These are phyloP conservation scores for Colletotrichum sp. DNA, from an alignment of 2,329 filamentous ascomycete genomes.

Conservation along the genomic window DNA sequence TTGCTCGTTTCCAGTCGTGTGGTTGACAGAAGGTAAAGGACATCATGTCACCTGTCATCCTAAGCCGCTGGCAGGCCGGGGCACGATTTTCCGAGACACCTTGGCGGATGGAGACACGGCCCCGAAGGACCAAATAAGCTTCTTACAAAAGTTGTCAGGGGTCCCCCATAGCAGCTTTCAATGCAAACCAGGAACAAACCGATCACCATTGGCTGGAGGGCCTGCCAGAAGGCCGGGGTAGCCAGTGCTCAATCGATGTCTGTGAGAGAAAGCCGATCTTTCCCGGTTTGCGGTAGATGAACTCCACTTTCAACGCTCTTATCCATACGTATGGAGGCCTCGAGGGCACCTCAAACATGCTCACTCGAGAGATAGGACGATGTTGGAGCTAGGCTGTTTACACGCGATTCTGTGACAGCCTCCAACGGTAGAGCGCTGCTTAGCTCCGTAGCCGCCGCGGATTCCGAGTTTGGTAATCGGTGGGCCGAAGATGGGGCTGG, in stretches of 20 bases:
- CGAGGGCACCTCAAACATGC: slow-evolving; percentile 9
- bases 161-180: neutral
- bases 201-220: neutral
- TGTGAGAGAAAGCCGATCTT: neutral
- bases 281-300: slow-evolving; percentile 14
- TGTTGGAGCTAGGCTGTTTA: neutral
- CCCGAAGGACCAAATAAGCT: slow-evolving; percentile 2
- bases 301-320: neutral
- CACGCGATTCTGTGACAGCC: neutral
- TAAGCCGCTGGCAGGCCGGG: neutral
- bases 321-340: neutral
- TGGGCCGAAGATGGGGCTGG: neutral
- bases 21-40: neutral
- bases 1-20: neutral
- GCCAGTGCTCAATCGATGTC: neutral
- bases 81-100: neutral
- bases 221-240: neutral
- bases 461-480: neutral
- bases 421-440: neutral
- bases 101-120: neutral
- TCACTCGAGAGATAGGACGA: neutral
- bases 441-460: neutral
- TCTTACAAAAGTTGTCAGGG: neutral
- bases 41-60: slow-evolving; percentile 17
- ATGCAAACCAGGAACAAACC: neutral